Evolutionary conservation across 106 monocot genomes (phyloP), one percentile per base, ranked within the genome.

Genomic region (Posidonia australis): DNA sequence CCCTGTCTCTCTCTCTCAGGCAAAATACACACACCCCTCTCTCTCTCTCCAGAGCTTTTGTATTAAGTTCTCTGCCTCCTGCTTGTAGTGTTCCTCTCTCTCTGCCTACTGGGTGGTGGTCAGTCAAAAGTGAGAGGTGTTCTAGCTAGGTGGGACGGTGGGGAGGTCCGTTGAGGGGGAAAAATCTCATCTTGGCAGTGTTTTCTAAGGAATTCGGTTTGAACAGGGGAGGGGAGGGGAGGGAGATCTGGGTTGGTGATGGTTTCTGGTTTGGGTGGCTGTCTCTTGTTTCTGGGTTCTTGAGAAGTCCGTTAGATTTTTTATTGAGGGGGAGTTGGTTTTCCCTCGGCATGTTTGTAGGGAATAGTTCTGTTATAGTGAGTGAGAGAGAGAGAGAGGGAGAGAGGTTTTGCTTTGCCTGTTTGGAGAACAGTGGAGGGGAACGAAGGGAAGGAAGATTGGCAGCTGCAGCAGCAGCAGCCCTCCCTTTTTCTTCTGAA

Each of bases 281-380:
- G 28, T 29, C 17, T 60, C 32, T 42, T 22, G 10, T 62, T 62
- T 44, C 61, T 62, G 28, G 9, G 61, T 41, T 61, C 30, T 36
- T 55, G 42, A 12, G 6, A 2, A 22, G n/a, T 19, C 24, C 6
- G 41, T 62, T 21, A 31, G 41, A n/a, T 36, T 44, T 36, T 16
- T 60, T 26, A 30, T 17, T 60, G 9, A 3, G 49, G 49, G 41
- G 36, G 30, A 11, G 30, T 29, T 58, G 27, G 30, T 19, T 58
- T 31, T 31, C 14, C n/a, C 17, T 58, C 11, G 58, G 58, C 36
- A 7, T 36, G 7, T 58, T 58, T 58, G 10, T 26, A 16, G 58
- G 58, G 58, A 58, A 58, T 58, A 58, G 58, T 58, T 31, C 25
- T 14, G 6, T 18, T 20, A 54, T 21, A 54, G 17, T 14, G 25